Evolutionary conservation across 257 asterid species (phyloP), one percentile per base, ranked within the genome.

Genomic region (Linaria vulgaris): DNA sequence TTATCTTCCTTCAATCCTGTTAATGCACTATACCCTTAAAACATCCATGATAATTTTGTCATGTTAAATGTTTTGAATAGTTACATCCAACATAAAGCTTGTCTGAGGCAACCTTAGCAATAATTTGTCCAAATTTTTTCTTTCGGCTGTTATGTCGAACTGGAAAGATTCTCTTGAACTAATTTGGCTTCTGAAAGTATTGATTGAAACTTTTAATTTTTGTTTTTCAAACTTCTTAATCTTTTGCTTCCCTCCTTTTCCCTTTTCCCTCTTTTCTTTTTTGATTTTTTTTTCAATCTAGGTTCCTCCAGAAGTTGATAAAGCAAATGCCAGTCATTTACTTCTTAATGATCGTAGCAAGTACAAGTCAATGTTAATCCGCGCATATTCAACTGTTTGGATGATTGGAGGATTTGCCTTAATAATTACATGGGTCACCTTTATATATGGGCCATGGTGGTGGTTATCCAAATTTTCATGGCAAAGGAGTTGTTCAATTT

Each of bases 391-490:
- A 71, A 67, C 99, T 23, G 66, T 90, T 37, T 94, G 97, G 99
- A 94, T 94, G 99, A 88, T 94, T 73, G 95, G 88, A 46, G 96
- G 99, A 22, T 90, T 94, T 74, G 85, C 71, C 60, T 79, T 85
- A 50, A 73, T 80, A 54, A 82, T 90, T 94, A 90, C 82, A 67
- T 94, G 99, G 99, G 99, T 31, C 99, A 94, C 84, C 91, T 94
- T 61, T 94, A 90, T 74, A 94, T 94, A 12, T 90, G 95, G 94
- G 96, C 88, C 64, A 84, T 94, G 90, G 76, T 94, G 34, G 95
- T 90, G 6, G 90, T 90, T 38, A 81, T 94, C 75, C 99, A 94
- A 77, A 90, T 94, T 58, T 82, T 75, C 77, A 94, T 94, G 99
- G 95, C 90, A 34, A 88, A 75, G 74, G 99, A 94, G 78, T 82